A percentile compares a stretch with the other conserved stretches of the same genome.
Conservation (phyloP, 2,329 filamentous ascomycete genomes). For the Pseudogymnoascus sp. region DNA sequence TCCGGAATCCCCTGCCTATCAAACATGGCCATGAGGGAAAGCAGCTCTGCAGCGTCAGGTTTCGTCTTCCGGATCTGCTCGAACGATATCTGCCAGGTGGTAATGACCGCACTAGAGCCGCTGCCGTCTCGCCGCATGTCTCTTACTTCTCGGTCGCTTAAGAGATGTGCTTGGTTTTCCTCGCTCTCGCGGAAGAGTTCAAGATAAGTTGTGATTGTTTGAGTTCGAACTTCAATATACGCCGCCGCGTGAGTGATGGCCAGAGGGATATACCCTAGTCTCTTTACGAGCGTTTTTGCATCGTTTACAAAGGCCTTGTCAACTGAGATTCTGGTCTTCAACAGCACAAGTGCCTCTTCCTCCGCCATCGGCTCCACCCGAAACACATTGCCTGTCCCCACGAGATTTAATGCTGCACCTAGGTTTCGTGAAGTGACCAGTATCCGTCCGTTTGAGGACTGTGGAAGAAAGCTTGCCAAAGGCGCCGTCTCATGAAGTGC, state of each 20-base stretch:
- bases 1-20: conserved; percentile 22
- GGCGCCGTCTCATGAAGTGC: background rate
- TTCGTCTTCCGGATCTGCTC: conserved; percentile 29
- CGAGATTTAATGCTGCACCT: conserved; percentile 2
- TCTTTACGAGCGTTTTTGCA: conserved; percentile 11
- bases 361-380: background rate
- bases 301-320: background rate
- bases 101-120: conserved; percentile 30
- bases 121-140: conserved; percentile 30
- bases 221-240: conserved; percentile 21
- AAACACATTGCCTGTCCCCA: background rate
- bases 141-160: conserved; percentile 24
- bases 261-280: conserved; percentile 25
- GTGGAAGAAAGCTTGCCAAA: background rate
- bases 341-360: conserved; percentile 8
- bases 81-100: conserved; percentile 33
- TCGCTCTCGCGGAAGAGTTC: conserved; percentile 30
- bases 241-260: conserved; percentile 26
- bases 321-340: background rate
- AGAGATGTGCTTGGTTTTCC: conserved; percentile 23
- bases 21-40: conserved; percentile 20
- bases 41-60: conserved; percentile 15
- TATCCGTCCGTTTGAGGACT: conserved; percentile 10
- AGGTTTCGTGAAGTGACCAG: conserved; percentile 10
- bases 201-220: conserved; percentile 34